These are phyloP conservation scores for Rubia tinctorum DNA, from an alignment of 305 asterid genomes.

Conservation along the genomic window DNA sequence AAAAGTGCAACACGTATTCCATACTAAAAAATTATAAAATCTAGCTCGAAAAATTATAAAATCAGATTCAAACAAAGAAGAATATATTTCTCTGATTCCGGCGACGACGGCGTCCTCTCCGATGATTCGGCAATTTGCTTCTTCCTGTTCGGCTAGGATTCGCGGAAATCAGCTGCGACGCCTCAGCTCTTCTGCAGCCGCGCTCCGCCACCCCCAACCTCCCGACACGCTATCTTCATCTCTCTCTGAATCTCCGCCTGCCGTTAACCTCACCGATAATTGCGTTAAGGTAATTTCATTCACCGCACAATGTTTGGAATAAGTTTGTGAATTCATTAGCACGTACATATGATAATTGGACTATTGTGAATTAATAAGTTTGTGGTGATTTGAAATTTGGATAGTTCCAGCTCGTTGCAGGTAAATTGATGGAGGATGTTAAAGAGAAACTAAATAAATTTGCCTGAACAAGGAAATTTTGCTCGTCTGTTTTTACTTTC, in stretches of 20 bases:
- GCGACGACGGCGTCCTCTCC: constrained; percentile 40
- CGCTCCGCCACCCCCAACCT: constrained; percentile 36
- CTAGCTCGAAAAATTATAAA: not conserved
- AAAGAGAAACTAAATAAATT: not conserved
- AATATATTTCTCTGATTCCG: not conserved
- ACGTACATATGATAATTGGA: not conserved
- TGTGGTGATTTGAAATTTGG: not conserved
- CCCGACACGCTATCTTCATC: constrained; percentile 27
- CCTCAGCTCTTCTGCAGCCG: constrained; percentile 51
- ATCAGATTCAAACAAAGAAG: not conserved
- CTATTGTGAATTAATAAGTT: not conserved
- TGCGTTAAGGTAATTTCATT: constrained; percentile 61
- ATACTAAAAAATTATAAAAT: not conserved
- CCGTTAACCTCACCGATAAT: constrained; percentile 59
- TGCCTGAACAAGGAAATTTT: not conserved
- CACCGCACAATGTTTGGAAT: not conserved
- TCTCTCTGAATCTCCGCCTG: constrained; percentile 32
- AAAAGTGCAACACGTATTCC: constrained; percentile 1
- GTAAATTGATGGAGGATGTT: not conserved
- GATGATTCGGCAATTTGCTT: constrained; percentile 49
- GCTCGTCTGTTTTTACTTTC: not conserved
- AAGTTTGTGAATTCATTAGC: not conserved
- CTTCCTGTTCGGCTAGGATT: constrained; percentile 48
- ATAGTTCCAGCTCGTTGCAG: not conserved
- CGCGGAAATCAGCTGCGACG: constrained; percentile 63